phyloP scores from a whole-genome alignment of 305 asterid genomes.

The Rubia peregrina region DNA sequence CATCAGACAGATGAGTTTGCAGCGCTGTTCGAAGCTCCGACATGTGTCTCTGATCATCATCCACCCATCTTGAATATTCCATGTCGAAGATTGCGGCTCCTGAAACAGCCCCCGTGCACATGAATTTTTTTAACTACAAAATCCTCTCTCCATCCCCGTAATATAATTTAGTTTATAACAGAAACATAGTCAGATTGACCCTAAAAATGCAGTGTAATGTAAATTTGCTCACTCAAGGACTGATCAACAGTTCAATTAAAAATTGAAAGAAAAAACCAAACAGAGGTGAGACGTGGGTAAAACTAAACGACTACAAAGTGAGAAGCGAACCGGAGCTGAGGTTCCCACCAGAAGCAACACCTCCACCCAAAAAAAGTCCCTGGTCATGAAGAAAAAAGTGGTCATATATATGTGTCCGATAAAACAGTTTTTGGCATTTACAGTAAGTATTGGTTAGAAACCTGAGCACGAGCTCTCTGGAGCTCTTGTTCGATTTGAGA shows the following conservation, averaged over 20 bases:
- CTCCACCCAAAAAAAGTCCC: conserved; percentile 84
- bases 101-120: conserved; percentile 12
- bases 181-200: no score
- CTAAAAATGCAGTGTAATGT: no score
- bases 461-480: conserved; percentile 89
- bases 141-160: no score
- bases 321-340: conserved; percentile 68
- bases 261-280: neutral
- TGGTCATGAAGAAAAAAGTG: conserved; percentile 22
- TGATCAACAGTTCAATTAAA: no score
- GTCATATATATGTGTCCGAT: conserved; percentile 4
- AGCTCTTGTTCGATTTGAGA: conserved; percentile 90
- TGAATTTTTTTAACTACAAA: no score
- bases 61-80: conserved; percentile 92
- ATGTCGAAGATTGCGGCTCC: conserved; percentile 87
- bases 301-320: neutral
- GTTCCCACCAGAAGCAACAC: conserved; percentile 55
- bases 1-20: conserved; percentile 68
- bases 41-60: conserved; percentile 78
- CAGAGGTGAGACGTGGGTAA: neutral
- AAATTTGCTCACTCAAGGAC: no score
- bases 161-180: no score
- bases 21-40: conserved; percentile 68
- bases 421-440: neutral
- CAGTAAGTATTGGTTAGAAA: conserved; percentile 8